Evolutionary conservation across 139 green algal species (phyloP).

Genomic region (Cymbomonas tetramitiformis): DNA sequence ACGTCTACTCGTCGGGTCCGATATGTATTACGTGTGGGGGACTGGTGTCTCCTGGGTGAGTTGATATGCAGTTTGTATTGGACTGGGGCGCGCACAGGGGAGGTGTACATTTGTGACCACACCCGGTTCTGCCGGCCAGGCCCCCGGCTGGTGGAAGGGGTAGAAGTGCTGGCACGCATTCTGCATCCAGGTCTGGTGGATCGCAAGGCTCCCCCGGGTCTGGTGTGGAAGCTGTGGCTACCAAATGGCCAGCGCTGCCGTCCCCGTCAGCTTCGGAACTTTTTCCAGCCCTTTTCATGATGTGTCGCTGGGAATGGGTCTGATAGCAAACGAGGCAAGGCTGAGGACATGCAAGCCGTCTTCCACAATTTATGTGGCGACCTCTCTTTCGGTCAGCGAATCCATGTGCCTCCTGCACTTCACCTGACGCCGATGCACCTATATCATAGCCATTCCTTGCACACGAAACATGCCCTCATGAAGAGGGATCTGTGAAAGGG

Average conservation of each 20-base stretch:
- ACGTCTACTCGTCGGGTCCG: too few species aligned
- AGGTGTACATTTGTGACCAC: constrained; percentile 57
- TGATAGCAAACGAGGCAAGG: too few species aligned
- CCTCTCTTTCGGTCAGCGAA: too few species aligned
- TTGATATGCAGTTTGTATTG: constrained; percentile 74
- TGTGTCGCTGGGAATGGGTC: too few species aligned
- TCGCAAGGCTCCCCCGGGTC: background rate
- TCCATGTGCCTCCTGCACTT: too few species aligned
- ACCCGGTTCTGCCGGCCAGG: constrained; percentile 45
- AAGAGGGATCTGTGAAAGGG: too few species aligned
- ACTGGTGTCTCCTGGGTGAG: constrained; percentile 6
- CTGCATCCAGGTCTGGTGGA: constrained; percentile 36
- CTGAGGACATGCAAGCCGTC: too few species aligned
- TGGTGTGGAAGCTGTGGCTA: constrained; percentile 51
- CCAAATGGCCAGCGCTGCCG: constrained; percentile 54
- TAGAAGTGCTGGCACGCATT: constrained; percentile 61
- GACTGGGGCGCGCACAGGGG: constrained; percentile 52
- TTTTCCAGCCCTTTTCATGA: constrained; percentile 53
- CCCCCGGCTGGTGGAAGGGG: constrained; percentile 63
- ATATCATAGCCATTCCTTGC: too few species aligned
- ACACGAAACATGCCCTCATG: too few species aligned
- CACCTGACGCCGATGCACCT: too few species aligned
- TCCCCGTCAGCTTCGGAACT: constrained; percentile 47
- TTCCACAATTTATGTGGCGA: too few species aligned
- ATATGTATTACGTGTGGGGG: too few species aligned